phyloP scores from a whole-genome alignment of 192 early-diverging fungal genomes.

The Entomortierella chlamydospora region DNA sequence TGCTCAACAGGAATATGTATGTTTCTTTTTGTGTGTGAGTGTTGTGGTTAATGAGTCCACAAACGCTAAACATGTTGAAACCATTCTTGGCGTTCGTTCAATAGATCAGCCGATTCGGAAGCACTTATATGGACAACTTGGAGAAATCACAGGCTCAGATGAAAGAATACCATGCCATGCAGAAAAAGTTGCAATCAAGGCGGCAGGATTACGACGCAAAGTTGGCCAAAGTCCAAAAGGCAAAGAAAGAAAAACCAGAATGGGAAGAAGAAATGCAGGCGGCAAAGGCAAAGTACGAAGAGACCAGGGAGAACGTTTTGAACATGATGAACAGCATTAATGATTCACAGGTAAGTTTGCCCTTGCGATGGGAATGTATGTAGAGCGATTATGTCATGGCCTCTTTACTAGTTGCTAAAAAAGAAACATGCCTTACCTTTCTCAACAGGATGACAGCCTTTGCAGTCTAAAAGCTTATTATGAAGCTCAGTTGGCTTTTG shows the following conservation, averaged over 20 bases:
- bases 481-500: slow-evolving; percentile 43
- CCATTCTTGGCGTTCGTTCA: not conserved
- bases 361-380: slow-evolving; percentile 36
- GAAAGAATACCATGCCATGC: slow-evolving; percentile 62
- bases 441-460: slow-evolving; percentile 37
- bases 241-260: slow-evolving; percentile 91
- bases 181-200: slow-evolving; percentile 89
- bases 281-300: slow-evolving; percentile 94
- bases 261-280: slow-evolving; percentile 92
- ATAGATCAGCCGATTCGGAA: slow-evolving; percentile 41
- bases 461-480: slow-evolving; percentile 41
- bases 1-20: slow-evolving; percentile 40
- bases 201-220: slow-evolving; percentile 95
- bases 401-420: too few species aligned
- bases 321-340: slow-evolving; percentile 85
- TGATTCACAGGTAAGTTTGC: slow-evolving; percentile 80
- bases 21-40: too few species aligned
- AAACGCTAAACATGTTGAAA: too few species aligned
- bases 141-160: slow-evolving; percentile 47
- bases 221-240: slow-evolving; percentile 86
- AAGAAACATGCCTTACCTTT: not conserved
- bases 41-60: too few species aligned
- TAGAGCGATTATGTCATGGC: not conserved
- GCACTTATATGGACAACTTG: slow-evolving; percentile 35
- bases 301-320: slow-evolving; percentile 81